phyloP scores from a whole-genome alignment of 2,329 filamentous ascomycete species.

The Dactylellina parvicollis region DNA sequence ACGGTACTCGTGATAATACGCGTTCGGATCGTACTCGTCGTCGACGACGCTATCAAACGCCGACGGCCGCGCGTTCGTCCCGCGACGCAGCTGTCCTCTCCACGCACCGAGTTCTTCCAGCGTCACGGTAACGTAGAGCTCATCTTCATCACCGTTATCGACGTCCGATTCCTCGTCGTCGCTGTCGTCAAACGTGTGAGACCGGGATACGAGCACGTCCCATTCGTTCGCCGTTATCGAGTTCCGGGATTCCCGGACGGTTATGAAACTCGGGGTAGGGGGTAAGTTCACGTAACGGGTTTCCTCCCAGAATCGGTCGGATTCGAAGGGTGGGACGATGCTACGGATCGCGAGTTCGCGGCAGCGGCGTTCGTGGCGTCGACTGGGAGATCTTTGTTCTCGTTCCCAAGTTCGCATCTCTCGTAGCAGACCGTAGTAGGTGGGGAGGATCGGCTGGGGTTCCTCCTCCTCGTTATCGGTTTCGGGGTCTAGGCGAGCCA shows the following conservation, averaged over 20 bases:
- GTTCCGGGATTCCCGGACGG: not conserved
- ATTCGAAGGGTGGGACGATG: not conserved
- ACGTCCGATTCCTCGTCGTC: constrained; percentile 2
- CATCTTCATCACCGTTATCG: constrained; percentile 12
- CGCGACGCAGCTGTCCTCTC: not conserved
- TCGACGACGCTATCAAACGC: not conserved
- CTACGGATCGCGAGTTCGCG: not conserved
- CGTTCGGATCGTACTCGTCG: no score
- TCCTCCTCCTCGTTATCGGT: no score
- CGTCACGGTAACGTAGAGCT: constrained; percentile 12
- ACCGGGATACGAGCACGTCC: not conserved
- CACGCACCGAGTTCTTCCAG: not conserved
- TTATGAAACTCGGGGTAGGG: not conserved
- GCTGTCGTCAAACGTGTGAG: not conserved
- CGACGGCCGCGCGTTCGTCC: not conserved
- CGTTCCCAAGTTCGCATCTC: no score
- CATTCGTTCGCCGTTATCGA: not conserved
- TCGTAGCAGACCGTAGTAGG: no score
- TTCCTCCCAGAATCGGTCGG: constrained; percentile 1
- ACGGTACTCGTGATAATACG: no score
- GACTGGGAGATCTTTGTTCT: no score
- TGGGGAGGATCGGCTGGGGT: no score
- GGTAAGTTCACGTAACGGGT: not conserved
- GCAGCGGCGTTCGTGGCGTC: no score
- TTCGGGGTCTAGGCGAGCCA: no score